phyloP scores from a whole-genome alignment of 1,284 basidiomycete species.

The Pseudozyma flocculosa region DNA sequence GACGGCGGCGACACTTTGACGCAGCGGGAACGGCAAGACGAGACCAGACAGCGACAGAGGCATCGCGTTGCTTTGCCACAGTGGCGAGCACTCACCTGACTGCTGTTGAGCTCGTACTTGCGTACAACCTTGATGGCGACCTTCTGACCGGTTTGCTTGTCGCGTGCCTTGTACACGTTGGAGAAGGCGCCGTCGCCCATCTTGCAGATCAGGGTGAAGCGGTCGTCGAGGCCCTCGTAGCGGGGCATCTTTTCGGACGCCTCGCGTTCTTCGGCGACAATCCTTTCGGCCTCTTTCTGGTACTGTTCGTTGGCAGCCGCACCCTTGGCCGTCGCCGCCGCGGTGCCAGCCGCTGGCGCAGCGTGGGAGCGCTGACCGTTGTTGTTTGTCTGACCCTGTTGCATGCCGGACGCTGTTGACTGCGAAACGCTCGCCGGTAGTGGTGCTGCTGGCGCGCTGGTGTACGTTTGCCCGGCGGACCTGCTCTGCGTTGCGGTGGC shows the following conservation, averaged over 20 bases:
- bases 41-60: conserved; percentile 4
- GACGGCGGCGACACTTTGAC: conserved; percentile 2
- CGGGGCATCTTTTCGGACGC: conserved; percentile 50
- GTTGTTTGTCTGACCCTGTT: no score
- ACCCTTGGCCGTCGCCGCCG: conserved; percentile 16
- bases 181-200: conserved; percentile 80
- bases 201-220: conserved; percentile 49
- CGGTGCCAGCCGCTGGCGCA: conserved; percentile 6
- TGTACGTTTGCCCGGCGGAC: background rate
- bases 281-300: conserved; percentile 39
- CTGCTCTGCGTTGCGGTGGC: background rate
- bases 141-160: conserved; percentile 73
- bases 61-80: conserved; percentile 7
- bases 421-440: conserved; percentile 10
- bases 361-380: background rate
- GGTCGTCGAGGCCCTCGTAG: conserved; percentile 47
- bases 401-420: conserved; percentile 16
- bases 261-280: conserved; percentile 46
- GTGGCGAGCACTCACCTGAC: conserved; percentile 69
- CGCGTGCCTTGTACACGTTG: conserved; percentile 91
- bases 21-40: conserved; percentile 6
- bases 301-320: conserved; percentile 32
- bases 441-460: conserved; percentile 4
- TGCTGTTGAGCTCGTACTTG: conserved; percentile 90
- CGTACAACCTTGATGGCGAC: conserved; percentile 97